A percentile compares a stretch with the other conserved stretches of the same genome.
Conservation (phyloP, 352 stramenopile genomes). For the Globisporangium carolinianum region DNA sequence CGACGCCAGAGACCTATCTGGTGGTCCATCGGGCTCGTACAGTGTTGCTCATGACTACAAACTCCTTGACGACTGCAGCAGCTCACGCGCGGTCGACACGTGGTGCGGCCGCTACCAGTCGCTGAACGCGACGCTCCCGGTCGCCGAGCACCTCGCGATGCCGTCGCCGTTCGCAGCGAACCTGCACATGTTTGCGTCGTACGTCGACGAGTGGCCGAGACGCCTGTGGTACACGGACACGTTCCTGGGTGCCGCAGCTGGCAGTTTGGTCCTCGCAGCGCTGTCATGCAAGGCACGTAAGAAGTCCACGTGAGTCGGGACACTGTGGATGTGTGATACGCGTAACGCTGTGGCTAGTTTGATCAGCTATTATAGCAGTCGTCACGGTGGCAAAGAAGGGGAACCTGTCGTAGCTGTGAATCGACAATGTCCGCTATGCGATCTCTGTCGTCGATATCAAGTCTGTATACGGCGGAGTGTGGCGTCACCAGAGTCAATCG, state of each 20-base stretch:
- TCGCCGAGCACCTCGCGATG: background rate
- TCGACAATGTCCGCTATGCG: too few relatives aligned
- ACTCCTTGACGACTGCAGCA: background rate
- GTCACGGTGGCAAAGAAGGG: too few relatives aligned
- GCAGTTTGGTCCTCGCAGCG: background rate
- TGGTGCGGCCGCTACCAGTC: background rate
- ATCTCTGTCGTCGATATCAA: too few relatives aligned
- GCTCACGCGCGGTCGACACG: background rate
- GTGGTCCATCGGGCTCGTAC: background rate
- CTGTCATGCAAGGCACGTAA: background rate
- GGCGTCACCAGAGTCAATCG: too few relatives aligned
- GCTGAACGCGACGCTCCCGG: background rate
- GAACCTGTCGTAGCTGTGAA: too few relatives aligned
- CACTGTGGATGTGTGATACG: too few relatives aligned
- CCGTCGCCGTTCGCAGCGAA: background rate
- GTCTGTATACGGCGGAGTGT: too few relatives aligned
- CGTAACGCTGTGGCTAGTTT: too few relatives aligned
- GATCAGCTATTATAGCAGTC: too few relatives aligned
- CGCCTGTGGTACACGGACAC: slow-evolving; percentile 2
- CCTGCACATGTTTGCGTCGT: background rate
- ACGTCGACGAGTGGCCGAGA: slow-evolving; percentile 1
- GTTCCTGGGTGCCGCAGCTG: background rate
- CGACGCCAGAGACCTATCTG: background rate
- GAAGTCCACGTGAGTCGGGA: too few relatives aligned
- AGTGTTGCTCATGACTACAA: background rate